Conservation (phyloP, 1,139 yeast genomes). For the Kurtzmaniella quercitrusa region DNA sequence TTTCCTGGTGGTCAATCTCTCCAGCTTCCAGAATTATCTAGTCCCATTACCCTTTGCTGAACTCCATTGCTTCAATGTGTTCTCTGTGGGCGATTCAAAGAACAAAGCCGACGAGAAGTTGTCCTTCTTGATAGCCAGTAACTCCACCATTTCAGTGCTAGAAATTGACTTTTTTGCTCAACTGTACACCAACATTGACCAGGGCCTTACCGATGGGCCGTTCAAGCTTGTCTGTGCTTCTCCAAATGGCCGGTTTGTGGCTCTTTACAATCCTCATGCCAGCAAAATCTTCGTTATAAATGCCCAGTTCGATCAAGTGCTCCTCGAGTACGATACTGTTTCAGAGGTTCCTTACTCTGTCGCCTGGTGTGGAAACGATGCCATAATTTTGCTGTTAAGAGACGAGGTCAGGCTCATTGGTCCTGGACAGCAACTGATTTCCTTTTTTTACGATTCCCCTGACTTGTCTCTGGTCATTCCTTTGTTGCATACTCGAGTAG, state of each 20-base stretch:
- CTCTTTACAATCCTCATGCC: slow-evolving; percentile 43
- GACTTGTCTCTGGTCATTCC: slow-evolving; percentile 21
- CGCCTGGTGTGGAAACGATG: slow-evolving; percentile 86
- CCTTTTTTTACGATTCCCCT: slow-evolving; percentile 36
- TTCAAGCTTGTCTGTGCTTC: slow-evolving; percentile 51
- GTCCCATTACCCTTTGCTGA: slow-evolving; percentile 17
- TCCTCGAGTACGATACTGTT: slow-evolving; percentile 48
- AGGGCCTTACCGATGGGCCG: slow-evolving; percentile 52
- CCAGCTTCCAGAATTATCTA: slow-evolving; percentile 21
- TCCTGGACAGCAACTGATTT: slow-evolving; percentile 59
- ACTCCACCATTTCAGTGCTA: slow-evolving; percentile 25
- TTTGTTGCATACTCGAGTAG: slow-evolving; percentile 48
- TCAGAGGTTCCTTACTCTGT: slow-evolving; percentile 42
- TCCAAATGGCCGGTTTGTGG: slow-evolving; percentile 58
- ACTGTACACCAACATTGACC: slow-evolving; percentile 27
- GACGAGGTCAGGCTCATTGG: slow-evolving; percentile 72
- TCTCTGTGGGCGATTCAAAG: not conserved
- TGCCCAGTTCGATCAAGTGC: slow-evolving; percentile 43
- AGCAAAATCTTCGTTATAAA: slow-evolving; percentile 53
- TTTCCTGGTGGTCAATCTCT: slow-evolving; percentile 26
- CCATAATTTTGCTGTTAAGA: slow-evolving; percentile 54
- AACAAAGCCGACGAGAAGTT: slow-evolving; percentile 11
- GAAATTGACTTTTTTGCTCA: slow-evolving; percentile 20
- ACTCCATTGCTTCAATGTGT: slow-evolving; percentile 12
- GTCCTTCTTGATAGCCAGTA: slow-evolving; percentile 24